A percentile compares a stretch with the other conserved stretches of the same genome.
Evolutionary conservation across 176 grass and related monocot species (phyloP).

Genomic region (Aegilops bicornis): DNA sequence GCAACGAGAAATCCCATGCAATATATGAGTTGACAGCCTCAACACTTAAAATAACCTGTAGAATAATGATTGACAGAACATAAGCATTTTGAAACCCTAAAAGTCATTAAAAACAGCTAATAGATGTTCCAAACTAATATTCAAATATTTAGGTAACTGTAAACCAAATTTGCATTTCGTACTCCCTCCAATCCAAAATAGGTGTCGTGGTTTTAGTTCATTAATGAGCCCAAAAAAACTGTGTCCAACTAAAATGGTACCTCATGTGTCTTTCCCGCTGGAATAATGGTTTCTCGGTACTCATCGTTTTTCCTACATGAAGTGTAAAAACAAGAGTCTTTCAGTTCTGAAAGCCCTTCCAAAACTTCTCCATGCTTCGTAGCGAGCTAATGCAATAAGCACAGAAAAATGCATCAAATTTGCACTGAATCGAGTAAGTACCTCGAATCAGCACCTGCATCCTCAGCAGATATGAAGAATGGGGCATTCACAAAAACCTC

Average conservation of each 20-base stretch:
- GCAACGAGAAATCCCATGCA: constrained; percentile 95
- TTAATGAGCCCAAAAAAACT: constrained; percentile 12
- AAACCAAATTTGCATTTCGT: neutral
- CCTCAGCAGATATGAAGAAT: constrained; percentile 96
- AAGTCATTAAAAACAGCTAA: constrained; percentile 12
- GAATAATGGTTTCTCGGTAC: constrained; percentile 79
- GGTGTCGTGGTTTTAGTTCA: neutral
- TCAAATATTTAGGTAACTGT: neutral
- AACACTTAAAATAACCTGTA: constrained; percentile 85
- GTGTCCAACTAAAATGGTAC: constrained; percentile 39
- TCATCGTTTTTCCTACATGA: constrained; percentile 74
- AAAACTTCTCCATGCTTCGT: neutral
- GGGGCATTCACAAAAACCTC: constrained; percentile 94
- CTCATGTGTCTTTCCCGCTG: constrained; percentile 94
- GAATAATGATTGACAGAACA: constrained; percentile 35
- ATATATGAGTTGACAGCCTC: constrained; percentile 97
- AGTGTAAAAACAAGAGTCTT: constrained; percentile 16
- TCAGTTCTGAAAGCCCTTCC: neutral
- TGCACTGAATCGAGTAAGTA: constrained; percentile 27
- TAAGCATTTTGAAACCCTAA: neutral
- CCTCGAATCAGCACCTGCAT: constrained; percentile 79
- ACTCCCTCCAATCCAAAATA: neutral
- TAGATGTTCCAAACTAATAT: constrained; percentile 1
- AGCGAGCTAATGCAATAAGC: neutral
- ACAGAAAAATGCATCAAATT: neutral